Evolutionary conservation across 1,284 basidiomycete species (phyloP), one percentile per base, ranked within the genome.

Genomic region (Phenoliferia sp.): DNA sequence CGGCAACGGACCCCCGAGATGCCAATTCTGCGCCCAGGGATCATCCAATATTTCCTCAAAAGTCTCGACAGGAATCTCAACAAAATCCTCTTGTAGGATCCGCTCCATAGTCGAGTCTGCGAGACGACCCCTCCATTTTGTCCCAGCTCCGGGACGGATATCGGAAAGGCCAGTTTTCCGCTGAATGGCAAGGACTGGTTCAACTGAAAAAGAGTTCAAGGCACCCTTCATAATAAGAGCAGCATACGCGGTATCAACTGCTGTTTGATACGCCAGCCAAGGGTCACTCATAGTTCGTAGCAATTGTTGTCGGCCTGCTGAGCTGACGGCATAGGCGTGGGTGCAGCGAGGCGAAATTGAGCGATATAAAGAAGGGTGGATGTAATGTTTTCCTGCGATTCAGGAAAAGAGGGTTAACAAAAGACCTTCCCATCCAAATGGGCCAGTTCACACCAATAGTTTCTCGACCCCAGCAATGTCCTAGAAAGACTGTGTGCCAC

Each of bases 361-460:
- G n/a, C 64, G 69, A 73, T 90, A 88, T 72, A 91, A 87, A 62
- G 89, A 82, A 0, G 89, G 87, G 16, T 90, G 85, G 3, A 88
- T 88, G 75, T 89, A 90, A 0, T 87, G 73, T 90, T 90, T 0
- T 34, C 69, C 63, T 69, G 64, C 59, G 36, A 22, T 44, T 44
- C 12, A 22, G 39, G n/a, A 33, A 1, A 22, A 12, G 32, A 48
- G 34, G 2, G 31, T 15, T 10, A 33, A 33, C 22, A n/a, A 0
- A 9, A 17, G 26, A 0, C 26, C 9, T 22, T 2, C 56, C 19
- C 22, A 50, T 39, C 7, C 5, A 34, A 22, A 19, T 31, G 31
- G 31, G 26, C 5, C 19, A n/a, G 17, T 29, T 65, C 73, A 61
- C 44, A 76, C 75, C 55, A 31, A 68, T 66, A 6, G 34, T 60